A percentile compares a stretch with the other conserved stretches of the same genome.
Conservation (phyloP, 805 yeast species). For the Kuraishia floccosa region DNA sequence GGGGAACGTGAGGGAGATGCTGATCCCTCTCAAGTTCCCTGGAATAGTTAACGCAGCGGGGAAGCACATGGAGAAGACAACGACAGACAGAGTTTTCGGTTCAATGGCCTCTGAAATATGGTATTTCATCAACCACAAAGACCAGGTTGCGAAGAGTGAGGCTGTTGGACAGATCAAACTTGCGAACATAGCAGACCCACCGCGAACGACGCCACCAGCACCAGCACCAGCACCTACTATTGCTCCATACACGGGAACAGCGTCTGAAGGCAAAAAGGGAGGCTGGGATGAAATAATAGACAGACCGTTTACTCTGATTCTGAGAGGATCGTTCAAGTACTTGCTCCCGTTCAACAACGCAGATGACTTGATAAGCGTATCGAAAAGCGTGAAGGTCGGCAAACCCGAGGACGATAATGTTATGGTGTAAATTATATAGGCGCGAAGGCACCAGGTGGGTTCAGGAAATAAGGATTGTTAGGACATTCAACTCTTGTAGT, state of each 20-base stretch:
- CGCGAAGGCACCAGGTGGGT: no score
- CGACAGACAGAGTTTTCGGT: neutral
- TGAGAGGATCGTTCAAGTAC: slow-evolving; percentile 21
- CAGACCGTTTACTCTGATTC: slow-evolving; percentile 13
- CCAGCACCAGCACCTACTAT: neutral
- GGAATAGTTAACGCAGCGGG: slow-evolving; percentile 12
- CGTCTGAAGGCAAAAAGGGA: neutral
- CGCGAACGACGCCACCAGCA: neutral
- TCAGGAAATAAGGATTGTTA: no score
- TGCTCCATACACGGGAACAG: neutral
- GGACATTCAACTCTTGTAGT: no score
- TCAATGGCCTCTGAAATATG: slow-evolving; percentile 6
- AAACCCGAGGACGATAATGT: no score
- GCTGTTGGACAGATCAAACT: slow-evolving; percentile 20
- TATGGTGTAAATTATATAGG: no score
- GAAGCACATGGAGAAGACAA: neutral
- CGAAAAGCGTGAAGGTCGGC: slow-evolving; percentile 6
- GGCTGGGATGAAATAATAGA: slow-evolving; percentile 16
- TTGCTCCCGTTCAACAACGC: slow-evolving; percentile 14
- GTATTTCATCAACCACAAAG: slow-evolving; percentile 10
- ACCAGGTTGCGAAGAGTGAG: slow-evolving; percentile 3
- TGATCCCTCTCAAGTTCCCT: slow-evolving; percentile 17
- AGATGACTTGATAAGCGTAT: slow-evolving; percentile 16
- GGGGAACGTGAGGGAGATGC: slow-evolving; percentile 16
- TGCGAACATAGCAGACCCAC: slow-evolving; percentile 10